Conservation (phyloP, 768 basidiomycete genomes). For the Mycena alexandri region DNA sequence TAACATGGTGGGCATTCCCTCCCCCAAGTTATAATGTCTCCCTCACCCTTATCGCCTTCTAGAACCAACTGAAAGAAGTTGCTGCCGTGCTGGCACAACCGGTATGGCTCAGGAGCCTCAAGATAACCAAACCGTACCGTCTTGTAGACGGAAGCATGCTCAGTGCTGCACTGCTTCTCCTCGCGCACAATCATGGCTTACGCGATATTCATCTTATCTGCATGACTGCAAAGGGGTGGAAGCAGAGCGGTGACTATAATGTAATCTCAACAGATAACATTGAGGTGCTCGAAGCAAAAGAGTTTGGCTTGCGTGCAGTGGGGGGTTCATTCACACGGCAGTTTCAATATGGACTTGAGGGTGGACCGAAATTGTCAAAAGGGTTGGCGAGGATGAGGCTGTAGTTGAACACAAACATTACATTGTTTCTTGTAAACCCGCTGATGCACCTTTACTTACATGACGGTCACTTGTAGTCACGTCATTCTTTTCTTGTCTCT, state of each 20-base stretch:
- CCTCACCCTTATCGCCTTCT: not conserved
- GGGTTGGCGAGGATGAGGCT: slow-evolving; percentile 8
- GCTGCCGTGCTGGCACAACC: not conserved
- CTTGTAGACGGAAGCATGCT: slow-evolving; percentile 8
- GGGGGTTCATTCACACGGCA: slow-evolving; percentile 10
- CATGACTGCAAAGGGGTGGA: slow-evolving; percentile 4
- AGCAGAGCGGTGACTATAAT: slow-evolving; percentile 17
- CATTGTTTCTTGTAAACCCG: too few species aligned
- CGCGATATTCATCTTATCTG: not conserved
- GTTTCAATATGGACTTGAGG: not conserved
- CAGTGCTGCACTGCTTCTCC: slow-evolving; percentile 1
- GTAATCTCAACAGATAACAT: too few species aligned
- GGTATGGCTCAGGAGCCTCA: not conserved
- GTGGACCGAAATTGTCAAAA: not conserved
- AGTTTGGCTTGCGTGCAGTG: slow-evolving; percentile 3
- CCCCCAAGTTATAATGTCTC: too few species aligned
- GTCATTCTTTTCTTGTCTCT: too few species aligned
- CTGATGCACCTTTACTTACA: too few species aligned
- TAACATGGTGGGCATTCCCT: not conserved
- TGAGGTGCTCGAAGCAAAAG: not conserved
- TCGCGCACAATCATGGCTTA: slow-evolving; percentile 5
- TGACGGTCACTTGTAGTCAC: too few species aligned
- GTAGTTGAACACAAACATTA: not conserved
- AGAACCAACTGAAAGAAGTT: slow-evolving; percentile 9
- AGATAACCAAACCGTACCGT: not conserved